A percentile compares a stretch with the other conserved stretches of the same genome.
These are phyloP conservation scores for Sinapis alba DNA, from an alignment of 441 rosid genomes.

Conservation along the genomic window DNA sequence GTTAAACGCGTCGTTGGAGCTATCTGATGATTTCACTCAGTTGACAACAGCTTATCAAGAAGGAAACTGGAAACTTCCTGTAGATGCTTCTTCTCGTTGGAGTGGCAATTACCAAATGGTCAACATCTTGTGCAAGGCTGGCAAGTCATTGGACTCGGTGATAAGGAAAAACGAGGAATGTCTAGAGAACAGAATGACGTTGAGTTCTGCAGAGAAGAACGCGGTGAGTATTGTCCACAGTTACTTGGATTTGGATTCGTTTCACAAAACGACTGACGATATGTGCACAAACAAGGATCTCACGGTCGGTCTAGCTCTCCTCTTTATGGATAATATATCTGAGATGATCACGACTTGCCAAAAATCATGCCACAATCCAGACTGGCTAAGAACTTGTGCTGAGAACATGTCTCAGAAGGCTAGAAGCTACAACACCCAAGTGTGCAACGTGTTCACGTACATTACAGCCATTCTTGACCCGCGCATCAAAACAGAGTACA, in stretches of 20 bases:
- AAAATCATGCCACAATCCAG: slow-evolving; percentile 72
- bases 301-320: slow-evolving; percentile 80
- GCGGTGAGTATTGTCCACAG: slow-evolving; percentile 58
- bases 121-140: slow-evolving; percentile 79
- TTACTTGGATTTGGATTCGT: slow-evolving; percentile 88
- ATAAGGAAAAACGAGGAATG: slow-evolving; percentile 66
- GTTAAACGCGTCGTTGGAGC: slow-evolving; percentile 64
- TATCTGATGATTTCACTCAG: slow-evolving; percentile 68
- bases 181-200: slow-evolving; percentile 54
- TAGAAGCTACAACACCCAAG: slow-evolving; percentile 67
- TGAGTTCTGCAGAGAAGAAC: slow-evolving; percentile 68
- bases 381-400: slow-evolving; percentile 81
- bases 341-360: slow-evolving; percentile 71
- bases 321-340: slow-evolving; percentile 94
- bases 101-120: slow-evolving; percentile 91
- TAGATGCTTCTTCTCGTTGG: slow-evolving; percentile 84
- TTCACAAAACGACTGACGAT: slow-evolving; percentile 79
- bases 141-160: slow-evolving; percentile 80
- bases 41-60: slow-evolving; percentile 71
- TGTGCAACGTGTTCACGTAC: slow-evolving; percentile 79
- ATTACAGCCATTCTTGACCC: slow-evolving; percentile 92
- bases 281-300: slow-evolving; percentile 76
- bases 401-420: slow-evolving; percentile 91
- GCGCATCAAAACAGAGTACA: slow-evolving; percentile 81
- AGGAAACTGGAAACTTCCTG: slow-evolving; percentile 87